Base-by-base conservation (phyloP, 352 stramenopile genomes). In the Phytopythium boreale region DNA sequence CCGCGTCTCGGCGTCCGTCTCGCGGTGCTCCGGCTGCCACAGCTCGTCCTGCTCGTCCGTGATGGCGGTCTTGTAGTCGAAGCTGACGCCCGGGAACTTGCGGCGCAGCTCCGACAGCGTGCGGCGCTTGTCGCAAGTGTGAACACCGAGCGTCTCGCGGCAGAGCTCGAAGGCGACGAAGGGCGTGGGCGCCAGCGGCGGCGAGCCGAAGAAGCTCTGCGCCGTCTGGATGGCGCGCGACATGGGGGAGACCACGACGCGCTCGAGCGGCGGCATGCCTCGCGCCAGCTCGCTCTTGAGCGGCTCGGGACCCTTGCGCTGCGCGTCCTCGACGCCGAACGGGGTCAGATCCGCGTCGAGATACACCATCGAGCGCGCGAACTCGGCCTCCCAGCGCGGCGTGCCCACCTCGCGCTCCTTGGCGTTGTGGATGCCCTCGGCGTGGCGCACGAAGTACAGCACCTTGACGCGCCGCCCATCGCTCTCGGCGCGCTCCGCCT, bases 361-460 rank as follows among this genome's bases (percentile, higher is more conserved):
- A 50, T 79, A 91, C 44, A 51, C 63, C 11, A 87, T 75, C n/a
- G 74, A 68, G 56, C 77, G 86, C 26, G 82, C 84, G 46, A 87
- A 72, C 41, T 89, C 76, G 41, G 68, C 71, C 31, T 90, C 78
- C 84, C 82, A 93, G 12, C 70, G 70, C 34, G 77, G 69, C 1
- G 73, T 70, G 29, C 84, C 82, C 19, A 79, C 70, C 53, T 81
- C 68, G 1, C 75, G 34, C 64, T 92, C 77, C 8, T 80, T 79
- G 4, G 70, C 79, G 61, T 93, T 93, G 67, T 93, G 82, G 52
- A 70, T 75, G n/a, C 82, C 82, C 62, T 93, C 77, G 20, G 72
- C 82, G 47, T 92, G 85, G n/a, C 85, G 79, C 56, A 93, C 72
- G 20, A 93, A 75, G 72, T 92, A 92, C 20, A 92, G 63, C 49